phyloP scores from a whole-genome alignment of 2,329 filamentous ascomycete genomes.

The Diaporthe eres region DNA sequence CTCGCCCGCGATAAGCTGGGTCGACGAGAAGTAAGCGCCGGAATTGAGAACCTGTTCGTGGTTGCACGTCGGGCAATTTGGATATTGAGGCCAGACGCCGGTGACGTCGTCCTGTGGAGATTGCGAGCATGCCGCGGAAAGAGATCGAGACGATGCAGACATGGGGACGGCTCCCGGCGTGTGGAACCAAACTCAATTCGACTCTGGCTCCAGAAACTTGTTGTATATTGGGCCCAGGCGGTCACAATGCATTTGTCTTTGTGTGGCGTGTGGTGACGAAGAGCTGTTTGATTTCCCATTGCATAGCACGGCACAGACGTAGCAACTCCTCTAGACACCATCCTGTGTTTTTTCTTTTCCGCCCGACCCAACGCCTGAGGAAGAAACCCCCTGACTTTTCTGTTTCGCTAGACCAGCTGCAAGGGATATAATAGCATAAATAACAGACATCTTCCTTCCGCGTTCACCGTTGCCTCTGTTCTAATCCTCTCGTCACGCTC shows the following conservation, averaged over 20 bases:
- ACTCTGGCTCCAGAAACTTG: not conserved
- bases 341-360: slow-evolving; percentile 24
- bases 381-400: slow-evolving; percentile 4
- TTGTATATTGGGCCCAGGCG: not conserved
- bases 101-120: not conserved
- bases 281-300: not conserved
- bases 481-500: slow-evolving; percentile 5
- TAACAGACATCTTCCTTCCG: slow-evolving; percentile 1
- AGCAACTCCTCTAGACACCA: slow-evolving; percentile 26
- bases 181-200: not conserved
- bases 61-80: not conserved
- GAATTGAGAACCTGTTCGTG: not conserved
- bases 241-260: not conserved
- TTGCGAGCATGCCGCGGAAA: not conserved
- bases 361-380: slow-evolving; percentile 19
- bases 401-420: slow-evolving; percentile 27
- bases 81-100: not conserved
- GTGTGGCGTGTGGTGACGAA: not conserved
- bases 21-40: not conserved
- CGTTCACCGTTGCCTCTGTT: slow-evolving; percentile 1
- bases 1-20: slow-evolving; percentile 4
- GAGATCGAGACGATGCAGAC: not conserved
- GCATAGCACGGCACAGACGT: not conserved
- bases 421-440: slow-evolving; percentile 1
- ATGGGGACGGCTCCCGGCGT: not conserved